A percentile compares a stretch with the other conserved stretches of the same genome.
Conservation (phyloP, 2,329 filamentous ascomycete species). For the Elsinoe fawcettii region DNA sequence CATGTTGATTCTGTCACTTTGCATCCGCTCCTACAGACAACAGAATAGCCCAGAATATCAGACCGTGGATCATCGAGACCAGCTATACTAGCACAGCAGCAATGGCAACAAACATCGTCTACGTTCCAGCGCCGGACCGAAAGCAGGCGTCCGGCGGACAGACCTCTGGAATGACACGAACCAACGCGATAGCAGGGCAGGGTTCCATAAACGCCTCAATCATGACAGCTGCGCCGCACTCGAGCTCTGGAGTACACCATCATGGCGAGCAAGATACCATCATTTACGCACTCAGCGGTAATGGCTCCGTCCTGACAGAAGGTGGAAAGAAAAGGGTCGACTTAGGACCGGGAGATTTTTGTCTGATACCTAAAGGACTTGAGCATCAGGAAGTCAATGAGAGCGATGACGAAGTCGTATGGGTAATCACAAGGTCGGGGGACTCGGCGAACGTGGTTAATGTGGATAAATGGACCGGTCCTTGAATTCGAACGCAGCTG, state of each 20-base stretch:
- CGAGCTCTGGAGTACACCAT: slow-evolving; percentile 57
- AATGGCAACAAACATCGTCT: slow-evolving; percentile 1
- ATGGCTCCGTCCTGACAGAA: slow-evolving; percentile 52
- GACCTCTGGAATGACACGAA: slow-evolving; percentile 44
- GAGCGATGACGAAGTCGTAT: slow-evolving; percentile 54
- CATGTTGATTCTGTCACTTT: not conserved
- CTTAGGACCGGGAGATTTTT: slow-evolving; percentile 59
- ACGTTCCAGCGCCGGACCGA: slow-evolving; percentile 7
- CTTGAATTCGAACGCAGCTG: too few relatives aligned
- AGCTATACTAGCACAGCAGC: not conserved
- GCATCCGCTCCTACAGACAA: not conserved
- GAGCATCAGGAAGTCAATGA: slow-evolving; percentile 66
- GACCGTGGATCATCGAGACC: not conserved
- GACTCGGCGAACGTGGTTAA: slow-evolving; percentile 54
- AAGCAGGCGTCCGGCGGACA: slow-evolving; percentile 39
- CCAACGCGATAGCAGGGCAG: slow-evolving; percentile 43
- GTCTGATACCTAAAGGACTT: slow-evolving; percentile 60
- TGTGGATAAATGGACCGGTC: slow-evolving; percentile 48
- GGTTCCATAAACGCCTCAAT: slow-evolving; percentile 34
- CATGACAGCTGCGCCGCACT: slow-evolving; percentile 55
- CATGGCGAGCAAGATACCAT: slow-evolving; percentile 66
- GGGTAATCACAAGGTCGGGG: slow-evolving; percentile 59
- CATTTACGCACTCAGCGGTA: slow-evolving; percentile 56
- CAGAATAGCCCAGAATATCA: too few relatives aligned
- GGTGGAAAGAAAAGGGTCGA: slow-evolving; percentile 50